These are phyloP conservation scores for Penicillium polonicum DNA, from an alignment of 2,329 filamentous ascomycete species.

Conservation along the genomic window DNA sequence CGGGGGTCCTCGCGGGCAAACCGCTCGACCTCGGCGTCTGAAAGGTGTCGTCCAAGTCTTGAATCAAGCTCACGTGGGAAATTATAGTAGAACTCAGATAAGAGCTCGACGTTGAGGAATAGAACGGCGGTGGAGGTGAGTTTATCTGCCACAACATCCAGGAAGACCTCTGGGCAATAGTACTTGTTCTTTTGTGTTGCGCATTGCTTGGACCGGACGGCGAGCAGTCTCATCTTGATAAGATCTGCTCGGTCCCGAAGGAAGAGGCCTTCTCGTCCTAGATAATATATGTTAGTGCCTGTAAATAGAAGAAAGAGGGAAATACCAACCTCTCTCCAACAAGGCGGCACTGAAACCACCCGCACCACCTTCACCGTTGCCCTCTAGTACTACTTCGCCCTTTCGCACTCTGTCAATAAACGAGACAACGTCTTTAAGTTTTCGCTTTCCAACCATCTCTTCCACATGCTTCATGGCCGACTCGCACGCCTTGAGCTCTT, in stretches of 20 bases:
- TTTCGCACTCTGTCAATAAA: conserved; percentile 90
- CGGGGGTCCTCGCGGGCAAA: conserved; percentile 94
- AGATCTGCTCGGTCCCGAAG: conserved; percentile 87
- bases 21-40: conserved; percentile 75
- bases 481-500: conserved; percentile 82
- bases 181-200: conserved; percentile 84
- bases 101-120: conserved; percentile 93
- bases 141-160: conserved; percentile 95
- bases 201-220: conserved; percentile 89
- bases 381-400: conserved; percentile 81
- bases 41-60: conserved; percentile 77
- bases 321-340: conserved; percentile 69
- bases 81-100: conserved; percentile 97
- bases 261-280: conserved; percentile 90
- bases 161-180: conserved; percentile 92
- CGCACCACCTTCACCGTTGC: conserved; percentile 77
- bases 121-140: conserved; percentile 91
- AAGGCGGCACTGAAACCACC: conserved; percentile 90
- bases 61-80: conserved; percentile 91
- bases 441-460: conserved; percentile 72
- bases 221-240: conserved; percentile 83
- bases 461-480: conserved; percentile 73
- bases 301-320: no score
- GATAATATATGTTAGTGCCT: not conserved
- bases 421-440: conserved; percentile 81